Evolutionary conservation across 257 asterid genomes (phyloP), one percentile per base, ranked within the genome.

Genomic region (Cinchona pubescens): DNA sequence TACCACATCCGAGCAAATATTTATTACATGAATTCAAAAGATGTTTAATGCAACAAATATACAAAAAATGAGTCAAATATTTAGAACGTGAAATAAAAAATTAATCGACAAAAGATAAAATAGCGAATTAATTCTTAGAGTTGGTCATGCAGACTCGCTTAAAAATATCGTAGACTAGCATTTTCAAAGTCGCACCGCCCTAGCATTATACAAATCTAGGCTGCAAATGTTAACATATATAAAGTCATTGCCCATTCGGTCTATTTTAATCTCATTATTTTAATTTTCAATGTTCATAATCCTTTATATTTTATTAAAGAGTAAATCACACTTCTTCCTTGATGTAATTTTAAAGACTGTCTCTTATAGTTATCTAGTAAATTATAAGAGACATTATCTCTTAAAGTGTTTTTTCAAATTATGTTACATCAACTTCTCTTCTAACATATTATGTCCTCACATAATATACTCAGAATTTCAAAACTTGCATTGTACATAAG

Each of bases 181-280:
- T 18, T 25, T 63, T 53, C 46, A 53, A 72, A 65, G 25, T 49
- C 35, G 10, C 38, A 71, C 75, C 64, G 64, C 42, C 48, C 64
- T 58, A 58, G 35, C 64, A 58, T 58, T 25, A n/a, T n/a, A 56
- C 14, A 5, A 55, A 55, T 27, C 13, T 55, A 56, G 62, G 62
- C 32, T 56, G 34, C 37, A 25, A 59, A 59, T 27, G 27, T 59
- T 34, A 59, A 3, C 37, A 59, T 27, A n/a, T n/a, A n/a, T n/a
- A n/a, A n/a, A n/a, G n/a, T n/a, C n/a, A n/a, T n/a, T n/a, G 1
- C 14, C 21, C 21, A 3, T 13, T 2, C 6, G 35, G 7, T 27
- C 2, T 58, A 25, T 27, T 59, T 27, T 59, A 27, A 27, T 59
- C 19, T 29, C 4, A 18, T 58, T 25, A 27, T 1, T 11, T 27